phyloP scores from a whole-genome alignment of 148 eudicot species.

The Cornus controversa region DNA sequence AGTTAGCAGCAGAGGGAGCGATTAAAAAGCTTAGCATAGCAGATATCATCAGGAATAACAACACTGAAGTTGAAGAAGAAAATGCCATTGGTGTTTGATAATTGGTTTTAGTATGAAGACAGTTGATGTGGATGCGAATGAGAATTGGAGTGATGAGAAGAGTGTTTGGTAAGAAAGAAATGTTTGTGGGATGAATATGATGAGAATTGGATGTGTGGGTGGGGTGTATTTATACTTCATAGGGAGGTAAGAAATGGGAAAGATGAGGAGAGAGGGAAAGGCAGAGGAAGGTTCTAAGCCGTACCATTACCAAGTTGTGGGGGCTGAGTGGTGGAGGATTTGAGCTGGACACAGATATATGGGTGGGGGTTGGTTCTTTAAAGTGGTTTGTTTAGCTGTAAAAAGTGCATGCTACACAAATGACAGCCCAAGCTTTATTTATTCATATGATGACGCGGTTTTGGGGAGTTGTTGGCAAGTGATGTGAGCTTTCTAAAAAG shows the following conservation, averaged over 20 bases:
- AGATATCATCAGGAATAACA: background rate
- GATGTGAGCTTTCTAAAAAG: background rate
- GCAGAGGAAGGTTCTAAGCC: constrained; percentile 8
- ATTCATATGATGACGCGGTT: background rate
- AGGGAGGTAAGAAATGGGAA: background rate
- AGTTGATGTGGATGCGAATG: too few relatives aligned
- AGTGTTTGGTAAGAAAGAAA: background rate
- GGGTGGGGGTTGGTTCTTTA: background rate
- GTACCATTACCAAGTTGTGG: too few relatives aligned
- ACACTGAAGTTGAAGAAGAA: background rate
- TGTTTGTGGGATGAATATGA: background rate
- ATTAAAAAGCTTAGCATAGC: background rate
- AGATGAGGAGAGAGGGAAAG: too few relatives aligned
- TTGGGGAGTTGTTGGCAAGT: background rate
- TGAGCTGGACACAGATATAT: constrained; percentile 26
- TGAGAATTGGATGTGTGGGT: background rate
- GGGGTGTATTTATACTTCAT: background rate
- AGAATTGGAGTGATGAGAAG: background rate
- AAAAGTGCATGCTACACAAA: background rate
- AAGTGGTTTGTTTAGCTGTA: background rate
- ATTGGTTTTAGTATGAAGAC: background rate
- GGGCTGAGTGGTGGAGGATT: background rate
- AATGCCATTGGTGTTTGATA: constrained; percentile 14
- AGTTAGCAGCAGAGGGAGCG: constrained; percentile 14
- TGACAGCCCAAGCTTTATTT: background rate